Conservation (phyloP, 176 grass and related monocot genomes). For the Aegilops umbellulata region DNA sequence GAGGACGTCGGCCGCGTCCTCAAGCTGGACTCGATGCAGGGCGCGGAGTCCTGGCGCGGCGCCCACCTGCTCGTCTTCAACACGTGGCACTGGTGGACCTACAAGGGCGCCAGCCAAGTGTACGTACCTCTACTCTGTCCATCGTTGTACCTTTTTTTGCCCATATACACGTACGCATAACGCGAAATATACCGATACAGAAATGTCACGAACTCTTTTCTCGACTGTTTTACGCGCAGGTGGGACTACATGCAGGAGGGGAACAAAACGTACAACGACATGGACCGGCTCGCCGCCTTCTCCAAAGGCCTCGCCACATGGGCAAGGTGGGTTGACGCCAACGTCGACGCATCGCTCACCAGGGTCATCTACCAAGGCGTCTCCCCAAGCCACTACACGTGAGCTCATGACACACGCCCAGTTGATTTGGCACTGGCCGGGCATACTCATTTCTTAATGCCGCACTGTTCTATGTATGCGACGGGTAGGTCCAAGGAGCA, state of each 20-base stretch:
- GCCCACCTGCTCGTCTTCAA: slow-evolving; percentile 62
- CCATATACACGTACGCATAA: too few species aligned
- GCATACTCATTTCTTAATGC: too few species aligned
- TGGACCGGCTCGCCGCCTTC: slow-evolving; percentile 50
- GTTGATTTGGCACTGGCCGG: too few species aligned
- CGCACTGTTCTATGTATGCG: too few species aligned
- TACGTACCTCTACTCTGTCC: not conserved
- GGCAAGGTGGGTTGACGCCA: slow-evolving; percentile 48
- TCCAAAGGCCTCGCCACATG: slow-evolving; percentile 56
- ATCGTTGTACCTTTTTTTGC: too few species aligned
- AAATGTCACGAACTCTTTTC: too few species aligned
- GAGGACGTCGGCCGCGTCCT: slow-evolving; percentile 45
- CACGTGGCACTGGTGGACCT: slow-evolving; percentile 72
- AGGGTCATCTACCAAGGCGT: slow-evolving; percentile 65
- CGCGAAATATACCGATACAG: too few species aligned
- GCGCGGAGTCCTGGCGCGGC: slow-evolving; percentile 28
- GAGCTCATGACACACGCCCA: not conserved
- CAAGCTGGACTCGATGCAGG: slow-evolving; percentile 38
- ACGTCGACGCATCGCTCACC: slow-evolving; percentile 32
- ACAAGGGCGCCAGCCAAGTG: slow-evolving; percentile 48
- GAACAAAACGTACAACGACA: slow-evolving; percentile 30
- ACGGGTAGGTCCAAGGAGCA: slow-evolving; percentile 15
- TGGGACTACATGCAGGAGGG: slow-evolving; percentile 59
- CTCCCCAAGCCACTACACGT: slow-evolving; percentile 72
- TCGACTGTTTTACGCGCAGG: too few species aligned